Conservation (phyloP, 2,329 filamentous ascomycete species). For the Penicillium sp. region DNA sequence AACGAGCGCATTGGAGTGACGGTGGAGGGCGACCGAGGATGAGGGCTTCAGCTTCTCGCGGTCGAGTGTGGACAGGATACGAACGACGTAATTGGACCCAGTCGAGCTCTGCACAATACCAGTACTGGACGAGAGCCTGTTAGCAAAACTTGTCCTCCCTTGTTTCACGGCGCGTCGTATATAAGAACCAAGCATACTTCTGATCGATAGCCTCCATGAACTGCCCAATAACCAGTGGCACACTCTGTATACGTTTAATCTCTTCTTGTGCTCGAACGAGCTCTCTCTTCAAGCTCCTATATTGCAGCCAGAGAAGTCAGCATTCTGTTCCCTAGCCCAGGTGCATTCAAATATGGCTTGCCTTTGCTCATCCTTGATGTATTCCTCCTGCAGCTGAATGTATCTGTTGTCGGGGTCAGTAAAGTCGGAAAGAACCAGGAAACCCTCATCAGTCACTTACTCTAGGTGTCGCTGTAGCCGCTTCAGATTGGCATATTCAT, state of each 20-base stretch:
- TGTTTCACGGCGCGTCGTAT: neutral
- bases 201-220: slow-evolving; percentile 99
- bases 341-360: slow-evolving; percentile 40
- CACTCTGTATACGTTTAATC: slow-evolving; percentile 99
- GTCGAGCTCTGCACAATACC: slow-evolving; percentile 98
- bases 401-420: slow-evolving; percentile 59
- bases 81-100: slow-evolving; percentile 97
- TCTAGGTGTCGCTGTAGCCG: slow-evolving; percentile 95
- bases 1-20: slow-evolving; percentile 97
- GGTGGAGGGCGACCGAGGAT: slow-evolving; percentile 94
- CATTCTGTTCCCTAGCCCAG: too few species aligned
- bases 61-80: slow-evolving; percentile 96
- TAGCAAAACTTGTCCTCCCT: slow-evolving; percentile 12
- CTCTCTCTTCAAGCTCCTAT: slow-evolving; percentile 91
- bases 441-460: slow-evolving; percentile 55
- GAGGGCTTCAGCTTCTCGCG: slow-evolving; percentile 97
- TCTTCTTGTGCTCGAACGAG: slow-evolving; percentile 96
- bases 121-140: slow-evolving; percentile 61
- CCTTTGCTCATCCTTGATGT: slow-evolving; percentile 99
- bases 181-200: slow-evolving; percentile 65
- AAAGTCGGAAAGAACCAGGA: neutral
- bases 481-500: slow-evolving; percentile 95
- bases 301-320: slow-evolving; percentile 17
- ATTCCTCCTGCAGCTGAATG: slow-evolving; percentile 98
- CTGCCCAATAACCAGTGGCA: slow-evolving; percentile 95